phyloP scores from a whole-genome alignment of 2,329 filamentous ascomycete genomes.

The Corinectria fuckeliana region DNA sequence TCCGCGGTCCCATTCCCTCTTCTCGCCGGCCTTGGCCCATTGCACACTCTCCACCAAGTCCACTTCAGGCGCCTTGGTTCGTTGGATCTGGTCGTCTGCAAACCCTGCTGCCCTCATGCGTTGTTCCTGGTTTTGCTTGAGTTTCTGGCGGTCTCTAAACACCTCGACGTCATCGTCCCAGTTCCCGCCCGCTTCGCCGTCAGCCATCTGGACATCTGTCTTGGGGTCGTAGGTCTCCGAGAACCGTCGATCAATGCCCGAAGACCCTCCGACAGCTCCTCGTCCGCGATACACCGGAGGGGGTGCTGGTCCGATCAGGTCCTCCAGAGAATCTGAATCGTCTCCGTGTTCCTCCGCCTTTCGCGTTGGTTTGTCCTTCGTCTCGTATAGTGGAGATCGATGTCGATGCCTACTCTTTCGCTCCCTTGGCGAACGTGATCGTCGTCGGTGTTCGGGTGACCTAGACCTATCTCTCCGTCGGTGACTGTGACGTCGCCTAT shows the following conservation, averaged over 20 bases:
- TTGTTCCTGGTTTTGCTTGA: conserved; percentile 77
- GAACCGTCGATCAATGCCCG: conserved; percentile 83
- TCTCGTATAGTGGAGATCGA: conserved; percentile 36
- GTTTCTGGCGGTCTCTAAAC: conserved; percentile 78
- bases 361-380: conserved; percentile 22
- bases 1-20: conserved; percentile 65
- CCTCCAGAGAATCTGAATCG: conserved; percentile 74
- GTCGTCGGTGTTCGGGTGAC: conserved; percentile 36
- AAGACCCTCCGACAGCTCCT: conserved; percentile 65
- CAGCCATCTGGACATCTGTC: conserved; percentile 61
- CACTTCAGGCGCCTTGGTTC: conserved; percentile 63
- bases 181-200: conserved; percentile 60
- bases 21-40: conserved; percentile 75
- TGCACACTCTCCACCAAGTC: conserved; percentile 69
- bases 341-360: conserved; percentile 21
- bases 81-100: conserved; percentile 72
- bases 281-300: conserved; percentile 66
- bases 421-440: conserved; percentile 43
- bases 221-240: conserved; percentile 67
- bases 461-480: conserved; percentile 32
- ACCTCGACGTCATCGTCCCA: conserved; percentile 85
- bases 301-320: conserved; percentile 77
- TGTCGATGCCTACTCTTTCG: conserved; percentile 42
- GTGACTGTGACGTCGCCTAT: conserved; percentile 23
- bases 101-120: conserved; percentile 81